phyloP scores from a whole-genome alignment of 2,329 filamentous ascomycete species.

The Fusarium falciforme region DNA sequence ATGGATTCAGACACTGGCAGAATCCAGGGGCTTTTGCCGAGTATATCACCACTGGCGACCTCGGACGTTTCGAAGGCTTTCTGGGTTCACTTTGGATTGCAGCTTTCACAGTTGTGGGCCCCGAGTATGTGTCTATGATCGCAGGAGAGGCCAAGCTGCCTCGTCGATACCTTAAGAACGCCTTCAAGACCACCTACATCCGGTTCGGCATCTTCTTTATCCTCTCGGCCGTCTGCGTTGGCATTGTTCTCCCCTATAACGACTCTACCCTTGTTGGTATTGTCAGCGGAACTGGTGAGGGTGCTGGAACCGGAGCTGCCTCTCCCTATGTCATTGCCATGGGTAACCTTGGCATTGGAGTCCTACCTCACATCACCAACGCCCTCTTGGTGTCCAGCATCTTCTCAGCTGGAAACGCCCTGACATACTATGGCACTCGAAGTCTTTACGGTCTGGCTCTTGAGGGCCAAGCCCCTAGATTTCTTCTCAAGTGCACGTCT shows the following conservation, averaged over 20 bases:
- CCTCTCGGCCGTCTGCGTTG: not conserved
- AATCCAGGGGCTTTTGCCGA: slow-evolving; percentile 2
- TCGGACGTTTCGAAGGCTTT: slow-evolving; percentile 1
- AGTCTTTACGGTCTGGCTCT: slow-evolving; percentile 6
- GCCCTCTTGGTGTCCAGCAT: slow-evolving; percentile 6
- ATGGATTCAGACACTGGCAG: slow-evolving; percentile 5
- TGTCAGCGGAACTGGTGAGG: not conserved
- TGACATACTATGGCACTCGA: slow-evolving; percentile 7
- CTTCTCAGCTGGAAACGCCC: slow-evolving; percentile 3
- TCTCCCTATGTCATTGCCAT: slow-evolving; percentile 12
- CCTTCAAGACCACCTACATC: slow-evolving; percentile 1
- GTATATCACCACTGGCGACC: not conserved
- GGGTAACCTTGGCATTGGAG: slow-evolving; percentile 6
- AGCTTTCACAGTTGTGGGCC: not conserved
- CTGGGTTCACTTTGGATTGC: not conserved
- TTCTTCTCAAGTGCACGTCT: slow-evolving; percentile 9
- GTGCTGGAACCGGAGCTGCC: slow-evolving; percentile 3
- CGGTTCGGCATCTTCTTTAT: slow-evolving; percentile 12
- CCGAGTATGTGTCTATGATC: slow-evolving; percentile 11
- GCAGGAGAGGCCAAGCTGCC: slow-evolving; percentile 1
- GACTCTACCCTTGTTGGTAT: not conserved
- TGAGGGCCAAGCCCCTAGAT: slow-evolving; percentile 6
- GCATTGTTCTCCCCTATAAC: not conserved
- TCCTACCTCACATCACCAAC: slow-evolving; percentile 5
- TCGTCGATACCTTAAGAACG: slow-evolving; percentile 5